Conservation (phyloP, 192 early-diverging fungal genomes). For the Coemansia sp. region DNA sequence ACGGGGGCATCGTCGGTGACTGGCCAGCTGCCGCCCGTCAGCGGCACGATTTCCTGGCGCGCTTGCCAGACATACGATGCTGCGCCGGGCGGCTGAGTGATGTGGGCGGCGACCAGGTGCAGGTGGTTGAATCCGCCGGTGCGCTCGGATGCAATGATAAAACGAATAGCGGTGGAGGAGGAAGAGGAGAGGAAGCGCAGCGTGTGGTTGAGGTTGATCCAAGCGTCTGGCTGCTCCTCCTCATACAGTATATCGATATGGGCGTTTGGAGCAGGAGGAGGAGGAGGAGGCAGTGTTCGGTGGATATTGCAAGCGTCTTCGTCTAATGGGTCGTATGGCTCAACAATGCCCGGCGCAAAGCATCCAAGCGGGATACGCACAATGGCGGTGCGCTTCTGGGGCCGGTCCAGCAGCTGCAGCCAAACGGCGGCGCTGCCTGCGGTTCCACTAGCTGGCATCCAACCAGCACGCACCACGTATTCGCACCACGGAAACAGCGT, state of each 20-base stretch:
- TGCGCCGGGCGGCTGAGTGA: neutral
- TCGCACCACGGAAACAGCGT: constrained; percentile 20
- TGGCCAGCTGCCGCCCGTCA: constrained; percentile 18
- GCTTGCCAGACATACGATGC: neutral
- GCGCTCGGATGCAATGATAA: constrained; percentile 16
- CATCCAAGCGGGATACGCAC: constrained; percentile 13
- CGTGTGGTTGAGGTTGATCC: constrained; percentile 15
- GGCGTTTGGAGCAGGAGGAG: neutral
- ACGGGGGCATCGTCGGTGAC: constrained; percentile 17
- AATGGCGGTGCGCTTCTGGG: constrained; percentile 11
- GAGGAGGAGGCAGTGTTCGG: neutral
- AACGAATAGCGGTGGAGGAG: neutral
- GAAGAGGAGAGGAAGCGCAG: constrained; percentile 5
- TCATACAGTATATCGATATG: constrained; percentile 17
- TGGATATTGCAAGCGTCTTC: neutral
- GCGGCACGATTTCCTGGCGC: neutral
- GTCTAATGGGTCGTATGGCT: constrained; percentile 4
- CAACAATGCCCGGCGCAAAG: constrained; percentile 2
- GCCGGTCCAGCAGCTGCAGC: constrained; percentile 21
- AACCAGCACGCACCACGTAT: constrained; percentile 22
- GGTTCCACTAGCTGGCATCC: neutral
- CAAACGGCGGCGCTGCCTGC: constrained; percentile 8
- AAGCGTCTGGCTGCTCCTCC: constrained; percentile 12
- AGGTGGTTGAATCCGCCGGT: constrained; percentile 17
- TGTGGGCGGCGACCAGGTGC: constrained; percentile 12